Base-by-base conservation (phyloP, 2,329 filamentous ascomycete genomes). In the Cladophialophora carrionii region DNA sequence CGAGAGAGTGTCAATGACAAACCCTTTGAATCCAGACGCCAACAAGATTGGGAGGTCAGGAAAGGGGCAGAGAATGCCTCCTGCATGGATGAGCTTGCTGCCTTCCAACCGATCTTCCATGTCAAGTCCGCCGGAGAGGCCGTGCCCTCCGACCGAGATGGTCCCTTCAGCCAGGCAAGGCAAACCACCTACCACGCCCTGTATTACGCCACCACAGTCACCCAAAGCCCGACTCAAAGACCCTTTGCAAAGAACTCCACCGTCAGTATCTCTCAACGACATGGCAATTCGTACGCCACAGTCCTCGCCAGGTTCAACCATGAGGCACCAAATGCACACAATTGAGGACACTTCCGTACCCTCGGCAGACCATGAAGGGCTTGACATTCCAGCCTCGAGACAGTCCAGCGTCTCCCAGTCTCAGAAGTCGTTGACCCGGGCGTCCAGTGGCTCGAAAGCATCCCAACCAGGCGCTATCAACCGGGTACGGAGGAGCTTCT, bases 1-100 rank as follows among this genome's bases (percentile, higher is more conserved):
- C 1, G 62, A 43, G 20, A 53, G 63, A 12, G 29, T 69, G 26
- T 68, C 68, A 22, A 46, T 70, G 29, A 59, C 22, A 20, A 10
- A 61, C 29, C 62, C 68, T 10, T 58, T 69, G 7, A 37, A 65
- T 48, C 56, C 63, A n/a, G 24, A 57, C 7, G 54, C 62, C 34
- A 59, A 62, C 52, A 60, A 54, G 29, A 51, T 57, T 22, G 48
- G 37, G 31, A 17, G 7, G 6, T 17, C n/a, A 20, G 29, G 10
- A 5, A 22, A 60, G 46, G 31, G 31, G 7, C 57, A 53, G n/a
- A 24, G 46, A 37, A 51, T 60, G 41, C 54, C 56, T 32, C 68
- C 68, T 12, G 31, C 59, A 24, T 70, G 68, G 69, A 67, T 71
- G 68, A 31, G 49, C 4, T 55, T 69, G 57, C 61, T 69, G 54